A percentile compares a stretch with the other conserved stretches of the same genome.
Evolutionary conservation across 306 rosid genomes (phyloP).

Genomic region (Rosa multiflora): DNA sequence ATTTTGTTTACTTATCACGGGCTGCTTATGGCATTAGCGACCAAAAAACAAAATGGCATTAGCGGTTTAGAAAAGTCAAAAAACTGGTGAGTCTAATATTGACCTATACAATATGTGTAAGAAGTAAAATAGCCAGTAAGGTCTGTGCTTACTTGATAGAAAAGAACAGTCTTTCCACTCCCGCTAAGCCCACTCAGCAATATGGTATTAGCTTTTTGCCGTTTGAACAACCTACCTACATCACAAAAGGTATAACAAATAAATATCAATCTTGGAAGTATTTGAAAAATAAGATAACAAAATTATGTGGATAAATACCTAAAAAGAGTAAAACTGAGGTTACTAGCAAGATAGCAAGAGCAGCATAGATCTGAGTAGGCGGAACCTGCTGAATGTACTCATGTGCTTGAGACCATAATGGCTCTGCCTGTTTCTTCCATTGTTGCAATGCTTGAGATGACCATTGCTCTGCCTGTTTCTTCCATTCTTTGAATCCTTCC

Average conservation of each 20-base stretch:
- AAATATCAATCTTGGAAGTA: background rate
- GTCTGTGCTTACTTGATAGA: conserved; percentile 61
- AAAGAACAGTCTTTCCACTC: conserved; percentile 76
- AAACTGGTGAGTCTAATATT: background rate
- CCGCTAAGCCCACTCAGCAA: conserved; percentile 81
- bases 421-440: background rate
- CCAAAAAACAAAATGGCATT: background rate
- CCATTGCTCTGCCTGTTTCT: conserved; percentile 35
- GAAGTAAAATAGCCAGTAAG: background rate
- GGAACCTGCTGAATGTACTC: conserved; percentile 50
- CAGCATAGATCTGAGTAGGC: conserved; percentile 54
- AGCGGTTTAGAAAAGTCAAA: background rate
- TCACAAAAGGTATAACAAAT: conserved; percentile 8
- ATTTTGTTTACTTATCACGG: background rate
- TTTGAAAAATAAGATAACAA: background rate
- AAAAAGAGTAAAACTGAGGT: conserved; percentile 48
- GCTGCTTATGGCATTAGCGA: background rate
- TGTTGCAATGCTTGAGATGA: conserved; percentile 26
- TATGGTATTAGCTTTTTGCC: conserved; percentile 62
- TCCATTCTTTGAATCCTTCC: conserved; percentile 47
- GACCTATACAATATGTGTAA: no score
- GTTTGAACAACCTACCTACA: conserved; percentile 71
- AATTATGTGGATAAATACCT: conserved; percentile 22
- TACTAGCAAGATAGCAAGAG: conserved; percentile 47
- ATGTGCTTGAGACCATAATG: conserved; percentile 15